Conservation (phyloP, 768 basidiomycete species). For the Tulasnella sp. region DNA sequence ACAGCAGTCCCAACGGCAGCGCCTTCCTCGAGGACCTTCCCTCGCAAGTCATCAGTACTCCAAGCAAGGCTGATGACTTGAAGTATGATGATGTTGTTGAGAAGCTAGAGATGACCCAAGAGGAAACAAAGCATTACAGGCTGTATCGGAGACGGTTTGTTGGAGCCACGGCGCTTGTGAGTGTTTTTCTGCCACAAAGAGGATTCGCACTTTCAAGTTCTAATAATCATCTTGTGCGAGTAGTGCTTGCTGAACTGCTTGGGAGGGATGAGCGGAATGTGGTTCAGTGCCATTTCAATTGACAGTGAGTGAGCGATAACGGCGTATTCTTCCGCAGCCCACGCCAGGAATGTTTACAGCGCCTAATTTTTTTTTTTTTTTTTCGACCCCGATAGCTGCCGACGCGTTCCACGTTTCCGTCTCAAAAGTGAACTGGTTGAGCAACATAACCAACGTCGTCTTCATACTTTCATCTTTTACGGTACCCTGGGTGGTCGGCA, state of each 20-base stretch:
- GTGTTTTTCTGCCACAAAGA: conserved; percentile 37
- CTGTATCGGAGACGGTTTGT: conserved; percentile 71
- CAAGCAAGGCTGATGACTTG: not conserved
- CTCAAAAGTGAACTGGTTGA: conserved; percentile 80
- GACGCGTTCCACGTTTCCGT: conserved; percentile 61
- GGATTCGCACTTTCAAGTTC: too few relatives aligned
- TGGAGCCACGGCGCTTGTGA: conserved; percentile 65
- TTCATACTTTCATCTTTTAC: conserved; percentile 66
- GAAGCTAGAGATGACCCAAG: not conserved
- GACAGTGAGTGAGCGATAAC: conserved; percentile 51
- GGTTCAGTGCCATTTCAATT: conserved; percentile 84
- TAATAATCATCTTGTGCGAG: conserved; percentile 39
- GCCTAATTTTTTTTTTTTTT: not conserved
- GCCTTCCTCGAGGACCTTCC: not conserved
- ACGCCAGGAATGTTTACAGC: not conserved
- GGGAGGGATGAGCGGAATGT: conserved; percentile 70
- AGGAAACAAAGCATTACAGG: conserved; percentile 51
- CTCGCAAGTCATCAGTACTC: not conserved
- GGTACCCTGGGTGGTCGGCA: conserved; percentile 60
- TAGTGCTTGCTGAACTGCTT: conserved; percentile 57
- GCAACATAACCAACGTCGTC: conserved; percentile 64
- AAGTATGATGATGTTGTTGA: not conserved
- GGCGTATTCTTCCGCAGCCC: not conserved
- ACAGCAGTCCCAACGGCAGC: conserved; percentile 10
- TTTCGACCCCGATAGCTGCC: not conserved